Base-by-base conservation (phyloP, 2,329 filamentous ascomycete species). In the Triangularia setosa region DNA sequence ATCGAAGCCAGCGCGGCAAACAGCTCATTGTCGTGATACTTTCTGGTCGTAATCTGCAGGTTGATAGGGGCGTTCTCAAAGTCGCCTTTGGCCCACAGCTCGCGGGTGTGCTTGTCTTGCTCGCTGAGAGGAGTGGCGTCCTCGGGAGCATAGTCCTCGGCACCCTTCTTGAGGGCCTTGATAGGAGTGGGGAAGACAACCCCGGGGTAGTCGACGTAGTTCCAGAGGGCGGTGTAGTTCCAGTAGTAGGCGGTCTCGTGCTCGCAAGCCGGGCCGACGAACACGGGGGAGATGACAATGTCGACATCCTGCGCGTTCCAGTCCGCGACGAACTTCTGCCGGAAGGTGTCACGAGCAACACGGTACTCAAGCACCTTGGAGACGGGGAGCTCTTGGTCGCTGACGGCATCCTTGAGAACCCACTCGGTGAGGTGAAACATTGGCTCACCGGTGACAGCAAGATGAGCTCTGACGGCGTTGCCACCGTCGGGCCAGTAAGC, bases 401-500 rank as follows among this genome's bases (percentile, higher is more conserved):
- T 14, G 27, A 74, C 72, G 11, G 72, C 74, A n/a, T 75, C 73
- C 27, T 69, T 68, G 61, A 73, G 69, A 48, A 74, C 73, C 77
- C 77, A 80, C 62, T 80, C 69, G 7, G 77, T 83, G 1, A 84
- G 72, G 0, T 77, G 72, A 11, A 78, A 76, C n/a, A 77, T 67
- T 0, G 82, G 81, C 67, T 84, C 82, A 8, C 77, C 78, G 0
- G 77, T 73, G 9, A 72, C 67, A 0, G 67, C 66, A 28, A 83
- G 72, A 18, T 73, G 69, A 1, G 70, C 71, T 60, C 73, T 73
- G 58, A 75, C 67, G 30, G 66, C 62, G 48, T 65, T 67, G 2
- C 75, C 79, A 14, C 78, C 79, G 25, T 82, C 80, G 0, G 81
- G 81, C 71, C 78, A 83, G 73, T 83, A 83, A 12, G 81, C 76